A percentile compares a stretch with the other conserved stretches of the same genome.
Evolutionary conservation across 495 filamentous ascomycete species (phyloP).

Genomic region (Acidomyces sp.): DNA sequence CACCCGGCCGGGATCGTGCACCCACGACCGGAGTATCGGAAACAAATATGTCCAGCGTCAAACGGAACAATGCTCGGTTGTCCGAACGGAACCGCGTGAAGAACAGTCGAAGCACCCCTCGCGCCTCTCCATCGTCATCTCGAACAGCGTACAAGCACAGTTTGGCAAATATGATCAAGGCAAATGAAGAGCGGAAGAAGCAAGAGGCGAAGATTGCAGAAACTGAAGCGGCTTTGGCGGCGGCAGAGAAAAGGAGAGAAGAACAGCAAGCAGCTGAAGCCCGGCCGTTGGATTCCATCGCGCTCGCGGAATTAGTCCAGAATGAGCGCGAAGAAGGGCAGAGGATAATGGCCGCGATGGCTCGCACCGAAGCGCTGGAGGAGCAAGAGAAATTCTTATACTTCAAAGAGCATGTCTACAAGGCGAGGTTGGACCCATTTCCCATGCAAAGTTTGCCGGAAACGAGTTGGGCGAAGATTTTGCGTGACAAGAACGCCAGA

Average conservation of each 20-base stretch:
- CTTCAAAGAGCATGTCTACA: slow-evolving; percentile 2
- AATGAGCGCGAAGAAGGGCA: slow-evolving; percentile 16
- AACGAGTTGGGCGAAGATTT: slow-evolving; percentile 3
- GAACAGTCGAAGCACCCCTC: neutral
- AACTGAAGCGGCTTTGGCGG: slow-evolving; percentile 5
- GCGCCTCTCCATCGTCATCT: slow-evolving; percentile 1
- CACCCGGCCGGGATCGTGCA: slow-evolving; percentile 1
- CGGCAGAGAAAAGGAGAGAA: slow-evolving; percentile 1
- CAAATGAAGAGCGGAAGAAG: slow-evolving; percentile 7
- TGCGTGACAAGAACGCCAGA: slow-evolving; percentile 6
- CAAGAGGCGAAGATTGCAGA: slow-evolving; percentile 4
- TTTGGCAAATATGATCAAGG: slow-evolving; percentile 13
- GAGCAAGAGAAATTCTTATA: slow-evolving; percentile 13
- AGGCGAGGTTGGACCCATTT: neutral
- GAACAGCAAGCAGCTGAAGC: neutral
- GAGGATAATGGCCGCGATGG: slow-evolving; percentile 17
- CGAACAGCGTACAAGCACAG: slow-evolving; percentile 14
- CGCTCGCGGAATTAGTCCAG: neutral
- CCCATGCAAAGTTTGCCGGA: slow-evolving; percentile 8
- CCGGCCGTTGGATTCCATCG: neutral
- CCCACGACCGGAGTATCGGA: neutral
- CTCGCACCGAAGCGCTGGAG: slow-evolving; percentile 16
- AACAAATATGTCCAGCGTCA: slow-evolving; percentile 1
- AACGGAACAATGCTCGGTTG: slow-evolving; percentile 7
- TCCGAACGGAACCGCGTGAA: slow-evolving; percentile 4